Base-by-base conservation (phyloP, 2,329 filamentous ascomycete species). In the Grosmannia clavigera region DNA sequence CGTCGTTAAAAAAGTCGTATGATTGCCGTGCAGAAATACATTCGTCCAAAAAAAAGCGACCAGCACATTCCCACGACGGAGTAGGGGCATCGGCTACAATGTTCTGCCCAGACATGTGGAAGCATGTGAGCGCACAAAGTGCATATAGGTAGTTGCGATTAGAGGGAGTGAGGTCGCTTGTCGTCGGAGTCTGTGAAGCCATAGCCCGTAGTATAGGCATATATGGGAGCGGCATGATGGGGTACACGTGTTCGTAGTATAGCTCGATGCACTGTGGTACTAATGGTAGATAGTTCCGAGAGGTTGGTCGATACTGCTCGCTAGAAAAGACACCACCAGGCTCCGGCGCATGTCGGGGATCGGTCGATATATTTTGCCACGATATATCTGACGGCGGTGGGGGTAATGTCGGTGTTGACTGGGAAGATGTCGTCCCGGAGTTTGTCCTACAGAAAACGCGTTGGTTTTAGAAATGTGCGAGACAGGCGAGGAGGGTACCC, bases 161-260 rank as follows among this genome's bases (percentile, higher is more conserved):
- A 14, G 70, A 70, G 55, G 67, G 68, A 33, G 70, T 66, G 61
- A 75, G 68, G 51, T 76, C 73, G 25, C 68, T 68, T 52, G 68
- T 67, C 33, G 69, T 66, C 61, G 73, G 67, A 1, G 69, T 68
- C 12, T 71, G 75, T 70, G 63, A 71, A 67, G 71, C 79, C 67
- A 81, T 80, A 64, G 73, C 74, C 54, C 77, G 73, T 54, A 83
- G 73, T 10, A 74, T 74, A 53, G 83, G 79, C 67, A 81, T 81
- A 59, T 84, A 79, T 9, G 85, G 70, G 4, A 85, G 75, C 0
- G 83, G 83, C 74, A 84, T 82, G 58, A 82, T 82, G n/a, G 82
- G 81, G 64, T 85, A 85, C 58, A 85, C 77, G 67, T 84, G 76
- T 65, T 76, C 73, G 70, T 84, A 82, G 71, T 81, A 86, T 63